Conservation (phyloP, 75 land plant genomes). For the Gnetum montanum region DNA sequence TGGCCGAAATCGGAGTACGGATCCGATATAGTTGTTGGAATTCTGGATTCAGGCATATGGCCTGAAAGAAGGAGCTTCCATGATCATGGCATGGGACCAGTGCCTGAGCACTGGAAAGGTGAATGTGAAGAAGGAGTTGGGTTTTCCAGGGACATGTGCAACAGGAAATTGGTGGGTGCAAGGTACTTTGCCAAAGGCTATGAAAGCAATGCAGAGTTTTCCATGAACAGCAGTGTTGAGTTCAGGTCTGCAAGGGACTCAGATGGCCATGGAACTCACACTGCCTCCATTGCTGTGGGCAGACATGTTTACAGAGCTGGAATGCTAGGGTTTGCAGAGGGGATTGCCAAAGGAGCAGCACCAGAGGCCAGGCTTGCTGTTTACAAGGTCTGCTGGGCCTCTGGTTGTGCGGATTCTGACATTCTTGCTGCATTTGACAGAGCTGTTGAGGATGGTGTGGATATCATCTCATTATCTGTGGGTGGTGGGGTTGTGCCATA, state of each 20-base stretch:
- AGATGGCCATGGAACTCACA: slow-evolving; percentile 95
- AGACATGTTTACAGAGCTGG: slow-evolving; percentile 43
- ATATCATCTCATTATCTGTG: slow-evolving; percentile 75
- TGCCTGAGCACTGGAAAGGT: slow-evolving; percentile 49
- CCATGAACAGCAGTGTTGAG: slow-evolving; percentile 42
- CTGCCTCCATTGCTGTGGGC: slow-evolving; percentile 89
- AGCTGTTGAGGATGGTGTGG: slow-evolving; percentile 79
- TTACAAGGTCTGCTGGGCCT: slow-evolving; percentile 90
- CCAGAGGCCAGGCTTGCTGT: slow-evolving; percentile 68
- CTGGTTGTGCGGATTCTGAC: slow-evolving; percentile 90
- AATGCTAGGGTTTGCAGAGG: slow-evolving; percentile 62
- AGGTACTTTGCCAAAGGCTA: slow-evolving; percentile 57
- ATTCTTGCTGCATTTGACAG: slow-evolving; percentile 86
- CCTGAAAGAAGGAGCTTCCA: slow-evolving; percentile 63
- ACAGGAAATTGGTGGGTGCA: slow-evolving; percentile 79
- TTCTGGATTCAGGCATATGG: slow-evolving; percentile 84
- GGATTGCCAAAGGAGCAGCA: slow-evolving; percentile 83
- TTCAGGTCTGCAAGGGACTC: slow-evolving; percentile 59
- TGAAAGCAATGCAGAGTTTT: slow-evolving; percentile 42
- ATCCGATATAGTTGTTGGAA: slow-evolving; percentile 57
- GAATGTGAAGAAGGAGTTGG: slow-evolving; percentile 25
- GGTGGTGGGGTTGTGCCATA: slow-evolving; percentile 65
- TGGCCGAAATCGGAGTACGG: slow-evolving; percentile 57
- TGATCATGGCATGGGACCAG: slow-evolving; percentile 43
- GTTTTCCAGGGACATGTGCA: slow-evolving; percentile 35